A percentile compares a stretch with the other conserved stretches of the same genome.
phyloP scores from a whole-genome alignment of 2,329 filamentous ascomycete genomes.

The Diaporthe eres region DNA sequence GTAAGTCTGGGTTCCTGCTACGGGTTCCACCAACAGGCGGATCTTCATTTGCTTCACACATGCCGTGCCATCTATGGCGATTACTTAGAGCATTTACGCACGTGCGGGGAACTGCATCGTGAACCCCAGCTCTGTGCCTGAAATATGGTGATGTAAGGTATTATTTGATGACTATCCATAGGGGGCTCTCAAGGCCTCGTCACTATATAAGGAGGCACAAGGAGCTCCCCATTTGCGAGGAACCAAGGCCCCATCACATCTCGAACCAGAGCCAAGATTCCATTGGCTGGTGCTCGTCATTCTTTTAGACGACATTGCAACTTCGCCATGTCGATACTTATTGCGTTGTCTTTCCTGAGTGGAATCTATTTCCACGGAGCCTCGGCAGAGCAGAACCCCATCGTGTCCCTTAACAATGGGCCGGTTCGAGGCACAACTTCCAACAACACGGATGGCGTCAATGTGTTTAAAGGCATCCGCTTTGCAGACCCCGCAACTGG shows the following conservation, averaged over 20 bases:
- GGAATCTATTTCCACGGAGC: not conserved
- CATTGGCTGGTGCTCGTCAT: not conserved
- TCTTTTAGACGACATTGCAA: not conserved
- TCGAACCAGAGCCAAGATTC: slow-evolving; percentile 2
- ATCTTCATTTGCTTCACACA: not conserved
- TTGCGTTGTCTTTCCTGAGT: not conserved
- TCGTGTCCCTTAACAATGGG: slow-evolving; percentile 35
- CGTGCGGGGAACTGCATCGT: not conserved
- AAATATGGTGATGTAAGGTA: not conserved
- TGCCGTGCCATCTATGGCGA: not conserved
- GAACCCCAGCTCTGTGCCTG: not conserved
- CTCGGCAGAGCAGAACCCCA: not conserved
- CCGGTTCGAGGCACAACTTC: slow-evolving; percentile 44
- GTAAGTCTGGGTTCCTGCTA: not conserved
- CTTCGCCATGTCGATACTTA: not conserved
- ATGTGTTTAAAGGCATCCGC: slow-evolving; percentile 47
- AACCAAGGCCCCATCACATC: not conserved
- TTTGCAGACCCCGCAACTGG: slow-evolving; percentile 44
- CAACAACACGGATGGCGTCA: slow-evolving; percentile 44
- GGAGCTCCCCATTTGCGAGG: not conserved
- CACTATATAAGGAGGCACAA: not conserved
- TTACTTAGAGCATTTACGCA: not conserved
- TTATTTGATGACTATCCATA: not conserved
- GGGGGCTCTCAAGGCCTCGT: not conserved
- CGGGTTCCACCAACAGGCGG: not conserved